Evolutionary conservation across 768 basidiomycete species (phyloP).

Genomic region (Austroboletus eburneus): DNA sequence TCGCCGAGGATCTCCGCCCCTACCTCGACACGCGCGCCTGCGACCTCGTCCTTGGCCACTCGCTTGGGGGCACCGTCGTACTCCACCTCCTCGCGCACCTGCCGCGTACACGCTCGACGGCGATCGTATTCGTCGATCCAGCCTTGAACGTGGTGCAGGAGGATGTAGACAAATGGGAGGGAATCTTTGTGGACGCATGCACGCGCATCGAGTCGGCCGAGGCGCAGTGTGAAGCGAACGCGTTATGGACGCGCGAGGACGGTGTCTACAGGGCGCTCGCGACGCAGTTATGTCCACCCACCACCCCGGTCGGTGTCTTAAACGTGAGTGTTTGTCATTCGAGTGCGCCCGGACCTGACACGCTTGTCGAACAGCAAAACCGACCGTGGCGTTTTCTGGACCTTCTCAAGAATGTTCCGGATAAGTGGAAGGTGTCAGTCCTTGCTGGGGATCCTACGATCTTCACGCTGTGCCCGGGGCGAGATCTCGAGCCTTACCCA

Average conservation of each 20-base stretch:
- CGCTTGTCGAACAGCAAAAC: conserved; percentile 16
- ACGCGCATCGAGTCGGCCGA: neutral
- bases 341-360: too few relatives aligned
- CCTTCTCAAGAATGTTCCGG: neutral
- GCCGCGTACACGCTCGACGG: conserved; percentile 2
- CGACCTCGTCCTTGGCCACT: conserved; percentile 19
- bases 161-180: neutral
- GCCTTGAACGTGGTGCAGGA: neutral
- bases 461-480: neutral
- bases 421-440: conserved; percentile 12
- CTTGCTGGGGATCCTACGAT: conserved; percentile 19
- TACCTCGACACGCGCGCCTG: conserved; percentile 12
- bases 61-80: conserved; percentile 6
- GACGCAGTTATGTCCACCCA: conserved; percentile 8
- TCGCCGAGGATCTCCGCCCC: conserved; percentile 16
- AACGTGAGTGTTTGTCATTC: conserved; percentile 10
- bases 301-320: neutral
- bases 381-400: conserved; percentile 18
- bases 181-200: neutral
- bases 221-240: conserved; percentile 1
- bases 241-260: conserved; percentile 15
- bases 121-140: conserved; percentile 19
- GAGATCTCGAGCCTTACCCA: conserved; percentile 14
- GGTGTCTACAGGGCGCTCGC: conserved; percentile 6
- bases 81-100: conserved; percentile 12